Base-by-base conservation (phyloP, 345 rosid species). In the Populus nigra region DNA sequence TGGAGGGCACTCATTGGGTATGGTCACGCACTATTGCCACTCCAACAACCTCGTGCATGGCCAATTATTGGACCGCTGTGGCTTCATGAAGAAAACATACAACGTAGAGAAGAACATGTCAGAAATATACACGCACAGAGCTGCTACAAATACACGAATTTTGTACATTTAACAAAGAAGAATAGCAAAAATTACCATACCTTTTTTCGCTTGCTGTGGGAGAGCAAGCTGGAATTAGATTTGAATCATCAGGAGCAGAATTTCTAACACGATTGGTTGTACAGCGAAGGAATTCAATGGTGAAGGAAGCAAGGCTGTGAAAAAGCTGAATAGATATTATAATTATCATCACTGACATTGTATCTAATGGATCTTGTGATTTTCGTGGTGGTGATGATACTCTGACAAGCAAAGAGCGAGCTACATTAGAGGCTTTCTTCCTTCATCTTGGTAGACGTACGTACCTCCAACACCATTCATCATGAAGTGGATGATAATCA, bases 1-100 rank as follows among this genome's bases (percentile, higher is more conserved):
- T 77, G 25, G 83, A 85, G 70, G 89, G 84, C n/a, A 79, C 61
- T 4, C n/a, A 72, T 2, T 89, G 95, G 95, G 84, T 75, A 11
- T 88, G 95, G 91, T 73, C 80, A 1, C 89, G 92, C 11, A 83
- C 77, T 59, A 91, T 91, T 36, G 87, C 81, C 78, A 89, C 93
- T 16, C 93, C 93, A 31, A 71, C 90, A 61, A 89, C 90, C 80
- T 61, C 61, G 5, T 89, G 91, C 85, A 63, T 77, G 5, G 75
- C 82, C 4, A 83, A 74, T 70, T 85, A 71, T 39, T 87, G 86
- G 89, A 77, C 87, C 2, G 88, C 90, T 29, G 65, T 77, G 74
- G 88, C 89, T 57, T 83, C 91, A 61, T 82, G 84, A 86, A 78
- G 6, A 50, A 72, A 65, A 67, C 25, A 61, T 43, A 73, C 63